phyloP scores from a whole-genome alignment of 2,329 filamentous ascomycete genomes.

The Epichloe sylvatica region DNA sequence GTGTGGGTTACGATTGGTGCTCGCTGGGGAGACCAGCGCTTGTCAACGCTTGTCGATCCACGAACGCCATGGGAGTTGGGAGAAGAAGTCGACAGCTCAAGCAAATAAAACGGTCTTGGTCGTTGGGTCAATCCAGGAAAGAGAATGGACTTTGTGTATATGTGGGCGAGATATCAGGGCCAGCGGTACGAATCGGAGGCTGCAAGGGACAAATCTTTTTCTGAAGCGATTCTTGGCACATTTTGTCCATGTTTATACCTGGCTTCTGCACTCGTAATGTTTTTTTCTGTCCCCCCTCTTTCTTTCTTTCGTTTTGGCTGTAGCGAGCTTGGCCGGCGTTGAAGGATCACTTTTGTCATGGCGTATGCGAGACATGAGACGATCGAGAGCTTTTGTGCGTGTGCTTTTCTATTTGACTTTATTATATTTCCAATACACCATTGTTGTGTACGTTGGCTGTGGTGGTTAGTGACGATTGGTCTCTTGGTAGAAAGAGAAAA shows the following conservation, averaged over 20 bases:
- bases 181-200: neutral
- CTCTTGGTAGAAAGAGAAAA: too few species aligned
- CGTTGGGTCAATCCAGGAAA: neutral
- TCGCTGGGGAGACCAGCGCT: conserved; percentile 41
- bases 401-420: neutral
- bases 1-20: conserved; percentile 58
- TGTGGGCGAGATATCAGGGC: neutral
- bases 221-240: neutral
- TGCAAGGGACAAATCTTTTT: neutral
- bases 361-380: conserved; percentile 7
- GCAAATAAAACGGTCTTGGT: conserved; percentile 11
- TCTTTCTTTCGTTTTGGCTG: conserved; percentile 7
- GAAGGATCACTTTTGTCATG: conserved; percentile 6
- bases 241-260: conserved; percentile 8
- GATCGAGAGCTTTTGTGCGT: conserved; percentile 2
- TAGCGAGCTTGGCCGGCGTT: conserved; percentile 7
- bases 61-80: conserved; percentile 38
- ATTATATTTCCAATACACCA: neutral
- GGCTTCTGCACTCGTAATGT: conserved; percentile 7
- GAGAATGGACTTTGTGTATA: neutral
- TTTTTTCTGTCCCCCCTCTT: conserved; percentile 1
- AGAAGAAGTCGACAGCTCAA: conserved; percentile 28
- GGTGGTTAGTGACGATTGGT: neutral
- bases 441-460: neutral
- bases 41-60: conserved; percentile 42